phyloP scores from a whole-genome alignment of 257 asterid genomes.

The Solanum rostratum region DNA sequence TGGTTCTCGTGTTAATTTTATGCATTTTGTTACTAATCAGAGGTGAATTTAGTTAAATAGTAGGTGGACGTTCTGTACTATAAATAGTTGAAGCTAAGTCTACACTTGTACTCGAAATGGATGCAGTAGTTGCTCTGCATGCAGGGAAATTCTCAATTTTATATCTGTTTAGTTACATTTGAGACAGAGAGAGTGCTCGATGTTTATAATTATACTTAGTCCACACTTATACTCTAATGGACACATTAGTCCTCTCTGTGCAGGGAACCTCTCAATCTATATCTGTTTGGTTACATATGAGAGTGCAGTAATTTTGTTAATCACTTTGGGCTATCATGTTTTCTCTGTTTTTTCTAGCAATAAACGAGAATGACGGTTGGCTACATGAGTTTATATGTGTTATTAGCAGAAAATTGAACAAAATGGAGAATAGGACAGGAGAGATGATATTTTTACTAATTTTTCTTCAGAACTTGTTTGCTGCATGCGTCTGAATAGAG shows the following conservation, averaged over 20 bases:
- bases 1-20: background rate
- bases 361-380: background rate
- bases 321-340: background rate
- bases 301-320: background rate
- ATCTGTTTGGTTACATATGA: background rate
- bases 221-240: background rate
- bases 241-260: background rate
- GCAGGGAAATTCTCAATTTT: background rate
- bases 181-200: constrained; percentile 1
- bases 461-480: background rate
- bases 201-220: background rate
- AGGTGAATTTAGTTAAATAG: background rate
- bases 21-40: background rate
- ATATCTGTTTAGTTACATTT: background rate
- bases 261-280: background rate
- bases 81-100: background rate
- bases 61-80: background rate
- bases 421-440: background rate
- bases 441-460: background rate
- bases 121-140: background rate
- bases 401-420: background rate
- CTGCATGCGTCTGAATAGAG: background rate
- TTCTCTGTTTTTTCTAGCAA: background rate
- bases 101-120: background rate
- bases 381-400: background rate